Evolutionary conservation across 2,329 filamentous ascomycete species (phyloP), one percentile per base, ranked within the genome.

Genomic region (Acephala macrosclerotiorum): DNA sequence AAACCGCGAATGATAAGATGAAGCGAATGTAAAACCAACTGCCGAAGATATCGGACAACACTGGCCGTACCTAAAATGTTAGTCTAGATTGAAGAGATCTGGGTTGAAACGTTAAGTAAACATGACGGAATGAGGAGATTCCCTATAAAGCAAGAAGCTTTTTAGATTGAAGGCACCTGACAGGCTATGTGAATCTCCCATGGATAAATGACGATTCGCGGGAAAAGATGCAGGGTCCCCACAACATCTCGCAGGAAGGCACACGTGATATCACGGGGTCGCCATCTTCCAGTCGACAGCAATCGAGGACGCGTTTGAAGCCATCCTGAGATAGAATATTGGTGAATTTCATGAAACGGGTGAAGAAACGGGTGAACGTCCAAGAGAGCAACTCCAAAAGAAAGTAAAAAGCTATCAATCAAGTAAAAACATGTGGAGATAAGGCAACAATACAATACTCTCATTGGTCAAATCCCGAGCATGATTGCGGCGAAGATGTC

Each of bases 131-230:
- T 22, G 20, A n/a, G 11, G n/a, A 22, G 45, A 49, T 22, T 12
- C 4, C 4, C 12, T 14, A 4, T 14, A n/a, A 3, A 22, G 45
- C 4, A 49, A 49, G 45, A 22, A 49, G 20, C n/a, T 49, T 49
- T 49, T 22, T 49, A 49, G 6, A 49, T 49, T 49, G 14, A 49
- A 49, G 22, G 45, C 25, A 49, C 45, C 45, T 49, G 45, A 49
- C 45, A 49, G 45, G 18, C 45, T 49, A 49, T 49, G 45, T 11
- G 20, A 22, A 20, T 49, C 11, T 49, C 20, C 45, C n/a, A 6
- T 22, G 45, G 45, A 25, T 49, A 49, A 49, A 49, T 49, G 3
- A 22, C 18, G n/a, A 49, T 49, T n/a, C n/a, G n/a, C 45, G 45
- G n/a, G 20, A 49, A 5, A 14, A 1, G 20, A 11, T 49, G 45